phyloP scores from a whole-genome alignment of 2,329 filamentous ascomycete genomes.

The Trichoderma brevicompactum region DNA sequence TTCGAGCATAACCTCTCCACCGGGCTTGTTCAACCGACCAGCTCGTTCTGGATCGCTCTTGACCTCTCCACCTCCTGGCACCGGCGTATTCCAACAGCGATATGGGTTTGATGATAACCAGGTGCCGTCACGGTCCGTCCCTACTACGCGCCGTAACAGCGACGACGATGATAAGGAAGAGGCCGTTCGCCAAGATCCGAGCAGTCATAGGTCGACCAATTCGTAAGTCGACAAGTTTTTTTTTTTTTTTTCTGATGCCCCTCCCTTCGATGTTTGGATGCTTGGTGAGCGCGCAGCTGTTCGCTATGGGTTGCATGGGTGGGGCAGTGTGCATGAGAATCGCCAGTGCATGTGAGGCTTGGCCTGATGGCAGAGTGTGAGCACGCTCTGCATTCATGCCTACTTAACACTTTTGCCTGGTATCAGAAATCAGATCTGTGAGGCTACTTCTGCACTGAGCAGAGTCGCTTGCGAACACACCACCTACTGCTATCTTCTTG shows the following conservation, averaged over 20 bases:
- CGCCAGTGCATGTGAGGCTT: not conserved
- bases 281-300: not conserved
- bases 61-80: conserved; percentile 73
- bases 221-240: conserved; percentile 66
- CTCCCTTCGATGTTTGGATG: not conserved
- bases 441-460: conserved; percentile 7
- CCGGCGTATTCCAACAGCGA: conserved; percentile 62
- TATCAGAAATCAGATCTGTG: not conserved
- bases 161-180: conserved; percentile 87
- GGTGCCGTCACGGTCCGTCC: conserved; percentile 83
- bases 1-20: conserved; percentile 82
- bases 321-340: not conserved
- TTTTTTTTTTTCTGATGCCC: conserved; percentile 28
- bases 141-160: conserved; percentile 85
- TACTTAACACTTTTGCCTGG: not conserved
- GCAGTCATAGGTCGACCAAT: conserved; percentile 73
- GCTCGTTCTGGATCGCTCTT: conserved; percentile 79
- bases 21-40: conserved; percentile 73
- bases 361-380: not conserved
- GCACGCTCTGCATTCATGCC: not conserved
- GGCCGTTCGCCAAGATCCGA: conserved; percentile 69
- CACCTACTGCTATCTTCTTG: not conserved
- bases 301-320: not conserved
- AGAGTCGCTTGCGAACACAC: not conserved
- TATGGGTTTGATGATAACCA: conserved; percentile 54